Conservation (phyloP, 106 monocot species). For the Apostasia ramifera region DNA sequence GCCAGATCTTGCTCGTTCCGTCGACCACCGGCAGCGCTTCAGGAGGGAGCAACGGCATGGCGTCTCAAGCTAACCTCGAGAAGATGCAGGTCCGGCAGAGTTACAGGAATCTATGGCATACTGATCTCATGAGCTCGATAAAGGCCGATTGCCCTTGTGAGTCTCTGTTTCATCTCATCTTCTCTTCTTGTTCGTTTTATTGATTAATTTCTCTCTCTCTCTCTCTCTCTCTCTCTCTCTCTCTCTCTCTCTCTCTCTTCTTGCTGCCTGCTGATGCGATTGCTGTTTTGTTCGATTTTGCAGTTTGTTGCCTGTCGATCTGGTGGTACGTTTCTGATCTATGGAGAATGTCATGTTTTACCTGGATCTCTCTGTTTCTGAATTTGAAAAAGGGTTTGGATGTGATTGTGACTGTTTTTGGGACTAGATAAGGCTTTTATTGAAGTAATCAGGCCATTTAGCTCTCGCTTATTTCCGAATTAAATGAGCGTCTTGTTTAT, state of each 20-base stretch:
- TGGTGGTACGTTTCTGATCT: slow-evolving; percentile 38
- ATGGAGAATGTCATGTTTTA: background rate
- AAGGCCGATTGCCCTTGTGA: slow-evolving; percentile 57
- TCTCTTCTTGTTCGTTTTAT: background rate
- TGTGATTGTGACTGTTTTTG: too few species aligned
- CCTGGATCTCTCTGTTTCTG: too few species aligned
- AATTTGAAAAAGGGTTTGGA: too few species aligned
- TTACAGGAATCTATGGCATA: slow-evolving; percentile 31
- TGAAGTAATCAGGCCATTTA: too few species aligned
- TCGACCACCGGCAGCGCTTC: background rate
- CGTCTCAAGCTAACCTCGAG: slow-evolving; percentile 19
- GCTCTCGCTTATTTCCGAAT: too few species aligned
- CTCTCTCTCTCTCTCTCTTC: background rate
- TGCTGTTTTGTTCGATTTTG: slow-evolving; percentile 1
- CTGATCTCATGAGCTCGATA: slow-evolving; percentile 26
- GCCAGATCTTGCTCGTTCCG: background rate
- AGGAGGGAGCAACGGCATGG: slow-evolving; percentile 3
- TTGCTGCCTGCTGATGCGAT: background rate
- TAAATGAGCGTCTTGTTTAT: too few species aligned
- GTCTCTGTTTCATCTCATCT: background rate
- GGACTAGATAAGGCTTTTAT: too few species aligned
- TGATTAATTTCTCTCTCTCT: background rate
- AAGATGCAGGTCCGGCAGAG: slow-evolving; percentile 38
- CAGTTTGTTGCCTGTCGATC: slow-evolving; percentile 40
- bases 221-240: background rate